Evolutionary conservation across 805 yeast genomes (phyloP).

Genomic region (Cyberlindnera maritima): DNA sequence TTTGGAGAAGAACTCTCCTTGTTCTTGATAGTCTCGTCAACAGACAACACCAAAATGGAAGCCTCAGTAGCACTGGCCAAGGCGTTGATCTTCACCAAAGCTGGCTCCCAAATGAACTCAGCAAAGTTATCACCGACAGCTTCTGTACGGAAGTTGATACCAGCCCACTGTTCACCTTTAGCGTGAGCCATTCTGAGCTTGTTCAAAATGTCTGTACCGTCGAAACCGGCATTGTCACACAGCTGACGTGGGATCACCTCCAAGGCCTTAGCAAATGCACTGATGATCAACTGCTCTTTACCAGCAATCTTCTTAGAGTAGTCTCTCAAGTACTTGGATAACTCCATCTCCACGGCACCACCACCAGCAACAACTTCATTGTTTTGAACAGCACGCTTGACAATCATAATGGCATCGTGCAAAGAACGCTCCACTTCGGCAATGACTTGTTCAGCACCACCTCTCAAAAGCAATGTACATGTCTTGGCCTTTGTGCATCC

Average conservation of each 20-base stretch:
- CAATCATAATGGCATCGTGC: slow-evolving; percentile 98
- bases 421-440: slow-evolving; percentile 97
- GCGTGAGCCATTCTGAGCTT: slow-evolving; percentile 91
- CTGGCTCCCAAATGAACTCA: slow-evolving; percentile 96
- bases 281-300: slow-evolving; percentile 89
- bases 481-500: slow-evolving; percentile 94
- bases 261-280: slow-evolving; percentile 90
- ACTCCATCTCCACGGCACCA: slow-evolving; percentile 98
- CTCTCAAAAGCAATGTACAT: slow-evolving; percentile 89
- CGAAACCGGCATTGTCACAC: slow-evolving; percentile 99
- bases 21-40: slow-evolving; percentile 88
- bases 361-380: slow-evolving; percentile 95
- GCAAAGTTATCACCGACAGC: slow-evolving; percentile 79
- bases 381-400: slow-evolving; percentile 88
- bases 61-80: slow-evolving; percentile 95
- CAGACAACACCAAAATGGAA: slow-evolving; percentile 86
- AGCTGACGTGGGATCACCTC: slow-evolving; percentile 96
- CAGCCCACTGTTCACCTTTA: slow-evolving; percentile 87
- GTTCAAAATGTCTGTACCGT: slow-evolving; percentile 92
- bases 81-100: slow-evolving; percentile 92
- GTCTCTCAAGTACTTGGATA: slow-evolving; percentile 85
- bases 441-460: slow-evolving; percentile 97
- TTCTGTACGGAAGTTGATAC: slow-evolving; percentile 88
- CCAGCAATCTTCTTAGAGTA: slow-evolving; percentile 88
- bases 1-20: slow-evolving; percentile 58